Evolutionary conservation across 225 moss, liverwort and hornwort species (phyloP).

Genomic region (Pseudisothecium myosuroides): DNA sequence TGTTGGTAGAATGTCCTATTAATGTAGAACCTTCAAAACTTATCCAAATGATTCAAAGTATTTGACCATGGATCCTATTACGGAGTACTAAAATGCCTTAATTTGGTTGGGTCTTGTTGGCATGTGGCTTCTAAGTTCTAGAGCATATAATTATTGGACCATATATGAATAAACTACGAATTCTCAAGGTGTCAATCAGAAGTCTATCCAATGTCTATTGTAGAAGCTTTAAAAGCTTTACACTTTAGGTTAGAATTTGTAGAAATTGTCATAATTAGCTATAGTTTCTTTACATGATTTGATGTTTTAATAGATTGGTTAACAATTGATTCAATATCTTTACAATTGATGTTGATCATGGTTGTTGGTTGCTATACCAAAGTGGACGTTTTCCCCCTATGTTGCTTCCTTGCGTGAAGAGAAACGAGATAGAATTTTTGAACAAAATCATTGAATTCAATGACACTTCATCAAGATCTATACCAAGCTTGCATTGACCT

Average conservation of each 20-base stretch:
- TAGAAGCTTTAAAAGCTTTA: background rate
- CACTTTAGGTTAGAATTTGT: rapidly evolving
- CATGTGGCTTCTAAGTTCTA: too few species aligned
- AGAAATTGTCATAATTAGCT: background rate
- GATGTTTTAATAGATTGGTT: background rate
- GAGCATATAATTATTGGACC: background rate
- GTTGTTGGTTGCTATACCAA: background rate
- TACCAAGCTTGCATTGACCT: rapidly evolving
- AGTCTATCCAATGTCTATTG: background rate
- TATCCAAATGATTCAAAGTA: background rate
- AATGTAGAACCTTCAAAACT: background rate
- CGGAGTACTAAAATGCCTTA: too few species aligned
- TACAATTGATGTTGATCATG: background rate
- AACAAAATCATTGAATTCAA: background rate
- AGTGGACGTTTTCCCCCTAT: rapidly evolving
- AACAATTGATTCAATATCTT: background rate
- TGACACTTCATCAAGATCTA: background rate
- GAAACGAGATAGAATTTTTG: background rate
- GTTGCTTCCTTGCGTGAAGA: rapidly evolving
- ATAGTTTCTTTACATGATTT: background rate
- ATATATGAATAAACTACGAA: background rate
- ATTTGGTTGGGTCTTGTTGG: background rate
- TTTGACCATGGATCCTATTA: background rate
- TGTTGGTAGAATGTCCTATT: background rate
- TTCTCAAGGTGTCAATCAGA: rapidly evolving